Evolutionary conservation across 305 asterid genomes (phyloP).

Genomic region (Fraxinus paxiana): DNA sequence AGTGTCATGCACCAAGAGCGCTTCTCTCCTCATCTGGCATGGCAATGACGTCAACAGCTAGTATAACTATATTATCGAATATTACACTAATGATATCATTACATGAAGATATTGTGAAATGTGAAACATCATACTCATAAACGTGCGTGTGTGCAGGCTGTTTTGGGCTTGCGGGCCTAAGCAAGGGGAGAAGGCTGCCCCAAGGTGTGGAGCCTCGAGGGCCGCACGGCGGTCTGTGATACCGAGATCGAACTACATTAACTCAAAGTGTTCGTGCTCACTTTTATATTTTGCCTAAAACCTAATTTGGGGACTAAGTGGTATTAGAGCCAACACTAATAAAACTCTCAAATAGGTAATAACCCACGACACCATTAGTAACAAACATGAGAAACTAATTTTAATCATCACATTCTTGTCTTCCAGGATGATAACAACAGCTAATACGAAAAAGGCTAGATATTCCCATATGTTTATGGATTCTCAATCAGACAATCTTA

Average conservation of each 20-base stretch:
- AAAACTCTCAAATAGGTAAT: conserved; percentile 10
- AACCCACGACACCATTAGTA: background rate
- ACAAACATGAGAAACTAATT: background rate
- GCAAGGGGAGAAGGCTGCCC: background rate
- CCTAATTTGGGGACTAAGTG: background rate
- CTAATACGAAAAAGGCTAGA: conserved; percentile 33
- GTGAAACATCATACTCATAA: background rate
- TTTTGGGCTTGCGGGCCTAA: background rate
- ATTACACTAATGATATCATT: background rate
- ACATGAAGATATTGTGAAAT: background rate
- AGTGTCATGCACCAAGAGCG: background rate
- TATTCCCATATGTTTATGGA: conserved; percentile 39
- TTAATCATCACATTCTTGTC: conserved; percentile 10
- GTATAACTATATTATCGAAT: background rate
- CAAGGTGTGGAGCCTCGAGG: background rate
- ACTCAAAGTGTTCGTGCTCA: background rate
- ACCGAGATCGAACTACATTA: background rate
- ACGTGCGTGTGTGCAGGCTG: background rate
- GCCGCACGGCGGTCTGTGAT: background rate
- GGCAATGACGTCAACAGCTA: background rate
- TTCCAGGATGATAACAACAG: conserved; percentile 27
- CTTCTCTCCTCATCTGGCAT: background rate
- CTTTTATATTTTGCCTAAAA: background rate
- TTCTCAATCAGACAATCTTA: conserved; percentile 57
- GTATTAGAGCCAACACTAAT: background rate